Conservation (phyloP, 768 basidiomycete species). For the Mycena sanguinolenta region DNA sequence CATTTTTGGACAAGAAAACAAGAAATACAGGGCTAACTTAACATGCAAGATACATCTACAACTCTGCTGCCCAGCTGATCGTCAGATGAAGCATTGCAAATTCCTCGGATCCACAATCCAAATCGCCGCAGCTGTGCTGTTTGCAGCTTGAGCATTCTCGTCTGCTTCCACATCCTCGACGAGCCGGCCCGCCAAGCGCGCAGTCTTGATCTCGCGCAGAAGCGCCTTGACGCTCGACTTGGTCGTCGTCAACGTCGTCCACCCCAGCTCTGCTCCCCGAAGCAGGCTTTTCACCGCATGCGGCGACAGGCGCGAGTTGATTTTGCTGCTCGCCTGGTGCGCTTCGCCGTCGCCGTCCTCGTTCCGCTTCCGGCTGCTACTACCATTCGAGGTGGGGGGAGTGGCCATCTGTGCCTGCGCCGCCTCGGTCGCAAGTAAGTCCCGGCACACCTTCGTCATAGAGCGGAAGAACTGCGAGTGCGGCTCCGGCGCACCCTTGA, state of each 20-base stretch:
- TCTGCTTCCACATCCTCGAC: conserved; percentile 40
- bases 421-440: conserved; percentile 64
- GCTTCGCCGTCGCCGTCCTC: conserved; percentile 26
- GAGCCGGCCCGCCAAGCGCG: conserved; percentile 49
- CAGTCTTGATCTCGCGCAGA: conserved; percentile 71
- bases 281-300: conserved; percentile 85
- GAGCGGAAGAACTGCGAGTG: conserved; percentile 58
- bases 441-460: conserved; percentile 65
- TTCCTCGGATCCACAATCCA: conserved; percentile 89
- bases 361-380: too few relatives aligned
- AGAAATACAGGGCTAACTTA: not conserved
- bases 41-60: not conserved
- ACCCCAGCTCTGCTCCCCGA: conserved; percentile 74
- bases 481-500: conserved; percentile 22
- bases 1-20: not conserved
- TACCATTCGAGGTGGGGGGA: too few relatives aligned
- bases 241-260: conserved; percentile 92
- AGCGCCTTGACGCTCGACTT: conserved; percentile 82
- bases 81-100: conserved; percentile 51
- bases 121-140: conserved; percentile 55
- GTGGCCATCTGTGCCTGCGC: too few relatives aligned
- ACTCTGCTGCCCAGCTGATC: conserved; percentile 3
- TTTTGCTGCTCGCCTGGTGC: conserved; percentile 63
- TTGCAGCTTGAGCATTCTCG: not conserved
- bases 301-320: conserved; percentile 72